Evolutionary conservation across 164 flowering plant species (phyloP).

Genomic region (Cinnamomum micranthum): DNA sequence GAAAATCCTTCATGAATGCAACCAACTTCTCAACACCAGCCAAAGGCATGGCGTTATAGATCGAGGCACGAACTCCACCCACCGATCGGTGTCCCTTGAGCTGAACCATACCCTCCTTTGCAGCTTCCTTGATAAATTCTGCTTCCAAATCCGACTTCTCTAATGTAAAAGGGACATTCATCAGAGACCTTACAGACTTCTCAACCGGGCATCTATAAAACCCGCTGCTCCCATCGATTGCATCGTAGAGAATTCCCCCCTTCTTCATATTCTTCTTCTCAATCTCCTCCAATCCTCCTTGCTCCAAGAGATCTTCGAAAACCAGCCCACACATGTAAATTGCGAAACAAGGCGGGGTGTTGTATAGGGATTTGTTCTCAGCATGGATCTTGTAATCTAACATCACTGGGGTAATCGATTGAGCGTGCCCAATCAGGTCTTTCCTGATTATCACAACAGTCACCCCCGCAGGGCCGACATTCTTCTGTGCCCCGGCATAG

Average conservation of each 20-base stretch:
- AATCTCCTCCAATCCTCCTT: constrained; percentile 79
- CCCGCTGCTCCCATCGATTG: constrained; percentile 81
- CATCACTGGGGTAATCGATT: constrained; percentile 79
- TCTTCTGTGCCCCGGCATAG: constrained; percentile 96
- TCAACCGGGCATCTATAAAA: constrained; percentile 91
- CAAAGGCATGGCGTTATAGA: constrained; percentile 96
- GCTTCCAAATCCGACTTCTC: constrained; percentile 82
- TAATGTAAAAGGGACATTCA: constrained; percentile 95
- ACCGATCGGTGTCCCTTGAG: constrained; percentile 97
- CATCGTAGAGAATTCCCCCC: constrained; percentile 61
- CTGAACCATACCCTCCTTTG: constrained; percentile 85
- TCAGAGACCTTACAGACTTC: constrained; percentile 84
- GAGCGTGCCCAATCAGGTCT: constrained; percentile 80
- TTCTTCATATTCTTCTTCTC: constrained; percentile 86
- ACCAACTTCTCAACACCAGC: constrained; percentile 96
- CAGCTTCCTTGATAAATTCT: constrained; percentile 85
- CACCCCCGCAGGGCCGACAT: constrained; percentile 93
- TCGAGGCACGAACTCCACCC: constrained; percentile 97
- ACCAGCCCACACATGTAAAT: constrained; percentile 65
- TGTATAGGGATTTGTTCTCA: constrained; percentile 82
- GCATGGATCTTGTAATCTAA: constrained; percentile 94
- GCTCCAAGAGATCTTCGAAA: constrained; percentile 57
- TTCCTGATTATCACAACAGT: constrained; percentile 67
- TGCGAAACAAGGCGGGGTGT: constrained; percentile 79
- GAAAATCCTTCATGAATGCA: constrained; percentile 95